Evolutionary conservation across 148 eudicot species (phyloP), one percentile per base, ranked within the genome.

Genomic region (Suaeda aralocaspica): DNA sequence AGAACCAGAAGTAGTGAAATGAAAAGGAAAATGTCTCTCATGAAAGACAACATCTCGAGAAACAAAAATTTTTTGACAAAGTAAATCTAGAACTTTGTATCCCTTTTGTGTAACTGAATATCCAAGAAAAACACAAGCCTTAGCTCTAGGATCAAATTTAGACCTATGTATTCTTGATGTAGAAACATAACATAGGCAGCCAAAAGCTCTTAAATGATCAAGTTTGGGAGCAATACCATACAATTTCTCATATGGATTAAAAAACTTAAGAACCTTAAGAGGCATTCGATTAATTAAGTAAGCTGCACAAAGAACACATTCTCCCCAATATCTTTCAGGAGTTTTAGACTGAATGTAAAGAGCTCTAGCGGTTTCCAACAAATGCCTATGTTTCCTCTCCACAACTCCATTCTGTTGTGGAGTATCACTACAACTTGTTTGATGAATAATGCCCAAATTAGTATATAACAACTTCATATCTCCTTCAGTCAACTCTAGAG

Each of bases 401-500:
- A 55, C 64, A 1, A 19, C 45, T 2, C 64, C 72, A 52, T 22
- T 68, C 12, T 68, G 72, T 11, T 68, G 72, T 2, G 72, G 72
- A 3, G 72, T 68, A 3, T 68, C 28, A n/a, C 30, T 8, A 39
- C 72, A 68, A n/a, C 19, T 6, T 15, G 62, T 53, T n/a, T 68
- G 61, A 14, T 57, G 34, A 2, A 58, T 1, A 19, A 36, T 36
- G 0, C 53, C 64, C 11, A 25, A 2, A 25, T 7, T 13, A 13
- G 3, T 6, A 28, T 19, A 58, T 5, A 56, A 57, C 2, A 0
- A 6, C 5, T 16, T 18, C 5, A 39, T 22, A 14, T 24, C 0
- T 11, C 34, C 19, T 5, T 14, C 25, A 13, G 11, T 1, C 1
- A 70, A 39, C 7, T 70, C 57, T 5, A 6, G 13, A 0, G 62